These are phyloP conservation scores for Xanthoparmelia taractica DNA, from an alignment of 495 filamentous ascomycete species.

Conservation along the genomic window DNA sequence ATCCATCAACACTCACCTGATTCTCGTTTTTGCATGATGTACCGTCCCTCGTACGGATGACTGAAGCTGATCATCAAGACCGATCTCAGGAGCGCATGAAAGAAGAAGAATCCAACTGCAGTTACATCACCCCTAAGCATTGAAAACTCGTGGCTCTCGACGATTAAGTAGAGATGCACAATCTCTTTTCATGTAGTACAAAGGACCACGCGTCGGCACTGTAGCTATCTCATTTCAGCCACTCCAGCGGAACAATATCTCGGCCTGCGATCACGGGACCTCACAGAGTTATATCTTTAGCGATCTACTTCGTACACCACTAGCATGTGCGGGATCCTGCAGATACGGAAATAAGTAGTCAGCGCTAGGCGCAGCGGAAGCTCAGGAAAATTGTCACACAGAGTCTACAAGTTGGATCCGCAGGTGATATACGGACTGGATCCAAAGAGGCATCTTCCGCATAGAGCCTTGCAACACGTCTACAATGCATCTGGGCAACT, in stretches of 20 bases:
- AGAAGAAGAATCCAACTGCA: too few relatives aligned
- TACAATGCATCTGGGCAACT: background rate
- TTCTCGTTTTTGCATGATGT: too few relatives aligned
- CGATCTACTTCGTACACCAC: too few relatives aligned
- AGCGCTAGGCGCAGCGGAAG: background rate
- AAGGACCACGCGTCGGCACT: background rate
- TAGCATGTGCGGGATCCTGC: background rate
- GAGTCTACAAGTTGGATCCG: background rate
- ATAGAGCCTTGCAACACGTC: background rate
- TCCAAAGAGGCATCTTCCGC: background rate
- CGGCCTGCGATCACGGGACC: background rate
- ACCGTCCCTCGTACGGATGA: too few relatives aligned
- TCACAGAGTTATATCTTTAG: background rate
- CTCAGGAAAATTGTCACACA: background rate
- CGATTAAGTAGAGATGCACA: too few relatives aligned
- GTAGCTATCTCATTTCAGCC: background rate
- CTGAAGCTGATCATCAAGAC: too few relatives aligned
- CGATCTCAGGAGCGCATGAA: too few relatives aligned
- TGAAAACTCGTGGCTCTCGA: too few relatives aligned
- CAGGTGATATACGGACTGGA: background rate
- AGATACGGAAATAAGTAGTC: background rate
- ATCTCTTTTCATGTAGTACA: too few relatives aligned
- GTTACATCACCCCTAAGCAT: too few relatives aligned
- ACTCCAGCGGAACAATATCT: background rate
- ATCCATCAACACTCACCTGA: too few relatives aligned